phyloP scores from a whole-genome alignment of 2,329 filamentous ascomycete genomes.

The Aspergillus viridinutans region DNA sequence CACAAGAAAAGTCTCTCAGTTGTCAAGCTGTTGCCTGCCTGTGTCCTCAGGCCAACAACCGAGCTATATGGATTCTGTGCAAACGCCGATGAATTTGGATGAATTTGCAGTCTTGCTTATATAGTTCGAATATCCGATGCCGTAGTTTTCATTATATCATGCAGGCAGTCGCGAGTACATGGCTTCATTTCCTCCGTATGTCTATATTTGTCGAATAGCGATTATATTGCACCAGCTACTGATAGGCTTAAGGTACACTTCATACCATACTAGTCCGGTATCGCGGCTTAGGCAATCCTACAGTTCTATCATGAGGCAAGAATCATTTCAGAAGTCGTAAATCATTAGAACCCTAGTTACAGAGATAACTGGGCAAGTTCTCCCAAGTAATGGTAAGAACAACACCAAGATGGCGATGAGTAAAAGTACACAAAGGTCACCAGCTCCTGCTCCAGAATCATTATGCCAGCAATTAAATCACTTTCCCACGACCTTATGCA shows the following conservation, averaged over 20 bases:
- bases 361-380: neutral
- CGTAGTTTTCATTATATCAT: neutral
- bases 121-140: neutral
- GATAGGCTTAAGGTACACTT: neutral
- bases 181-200: neutral
- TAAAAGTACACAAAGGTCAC: neutral
- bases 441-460: neutral
- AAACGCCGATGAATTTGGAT: neutral
- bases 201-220: neutral
- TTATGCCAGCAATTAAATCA: neutral
- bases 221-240: neutral
- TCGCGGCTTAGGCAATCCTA: no score
- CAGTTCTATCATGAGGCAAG: neutral
- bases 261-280: neutral
- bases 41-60: neutral
- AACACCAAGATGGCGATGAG: neutral
- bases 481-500: neutral
- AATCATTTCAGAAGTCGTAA: neutral
- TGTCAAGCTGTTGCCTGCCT: neutral
- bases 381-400: neutral
- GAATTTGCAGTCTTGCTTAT: neutral
- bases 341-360: neutral
- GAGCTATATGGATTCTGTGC: neutral
- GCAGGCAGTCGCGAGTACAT: neutral
- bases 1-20: neutral